Percentiles rank a stretch among this genome's conserved stretches.
Conservation (phyloP, 306 rosid genomes). For the Cucumis cinereus region DNA sequence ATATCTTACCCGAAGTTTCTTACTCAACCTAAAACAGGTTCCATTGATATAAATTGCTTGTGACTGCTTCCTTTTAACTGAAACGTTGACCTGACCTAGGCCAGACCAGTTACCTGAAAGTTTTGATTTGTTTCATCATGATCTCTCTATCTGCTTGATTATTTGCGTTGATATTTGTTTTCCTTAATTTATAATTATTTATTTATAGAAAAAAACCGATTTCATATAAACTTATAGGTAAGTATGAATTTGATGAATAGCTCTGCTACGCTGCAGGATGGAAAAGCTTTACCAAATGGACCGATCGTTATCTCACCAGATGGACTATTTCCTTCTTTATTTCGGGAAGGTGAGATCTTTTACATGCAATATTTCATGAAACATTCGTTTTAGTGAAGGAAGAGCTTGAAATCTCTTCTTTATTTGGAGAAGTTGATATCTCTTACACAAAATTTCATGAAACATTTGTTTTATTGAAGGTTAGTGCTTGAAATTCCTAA, state of each 20-base stretch:
- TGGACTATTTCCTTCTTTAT: constrained; percentile 84
- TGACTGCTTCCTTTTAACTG: background rate
- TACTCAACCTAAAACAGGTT: constrained; percentile 25
- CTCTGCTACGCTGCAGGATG: constrained; percentile 47
- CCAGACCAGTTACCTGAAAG: background rate
- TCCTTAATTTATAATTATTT: too few species aligned
- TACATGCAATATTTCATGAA: background rate
- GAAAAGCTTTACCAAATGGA: constrained; percentile 83
- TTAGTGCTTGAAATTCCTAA: background rate
- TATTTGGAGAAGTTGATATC: too few species aligned
- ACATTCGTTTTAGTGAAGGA: background rate
- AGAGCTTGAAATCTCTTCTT: background rate
- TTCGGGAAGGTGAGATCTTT: constrained; percentile 64
- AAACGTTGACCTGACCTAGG: background rate
- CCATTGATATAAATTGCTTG: background rate
- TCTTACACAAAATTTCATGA: too few species aligned
- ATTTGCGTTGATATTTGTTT: background rate
- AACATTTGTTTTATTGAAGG: background rate
- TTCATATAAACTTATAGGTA: background rate
- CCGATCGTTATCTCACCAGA: constrained; percentile 98
- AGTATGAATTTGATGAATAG: background rate
- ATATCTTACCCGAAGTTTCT: constrained; percentile 78
- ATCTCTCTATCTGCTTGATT: background rate
- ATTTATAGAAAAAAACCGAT: too few species aligned
- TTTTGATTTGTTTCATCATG: background rate